A percentile compares a stretch with the other conserved stretches of the same genome.
Conservation (phyloP, 371 early-diverging fungal genomes). For the Mortierella sp. region DNA sequence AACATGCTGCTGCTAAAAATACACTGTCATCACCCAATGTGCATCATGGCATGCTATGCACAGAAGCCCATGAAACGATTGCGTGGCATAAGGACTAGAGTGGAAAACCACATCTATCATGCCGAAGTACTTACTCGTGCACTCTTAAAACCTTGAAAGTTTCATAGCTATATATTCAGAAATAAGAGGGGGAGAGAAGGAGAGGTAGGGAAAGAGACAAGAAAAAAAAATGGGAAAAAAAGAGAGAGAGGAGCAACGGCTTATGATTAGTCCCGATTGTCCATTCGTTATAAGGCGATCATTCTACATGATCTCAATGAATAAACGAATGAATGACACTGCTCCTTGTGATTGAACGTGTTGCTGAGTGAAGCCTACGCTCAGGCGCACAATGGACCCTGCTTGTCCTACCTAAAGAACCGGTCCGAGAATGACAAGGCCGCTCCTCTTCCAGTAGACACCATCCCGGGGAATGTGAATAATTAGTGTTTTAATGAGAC, state of each 20-base stretch:
- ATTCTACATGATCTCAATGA: neutral
- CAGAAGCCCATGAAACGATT: too few species aligned
- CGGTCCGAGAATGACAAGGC: slow-evolving; percentile 40
- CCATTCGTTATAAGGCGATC: neutral
- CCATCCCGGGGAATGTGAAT: slow-evolving; percentile 16
- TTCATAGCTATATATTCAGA: slow-evolving; percentile 29
- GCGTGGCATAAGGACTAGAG: neutral
- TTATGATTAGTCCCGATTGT: neutral
- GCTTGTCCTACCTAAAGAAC: slow-evolving; percentile 50
- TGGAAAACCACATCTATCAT: slow-evolving; percentile 3
- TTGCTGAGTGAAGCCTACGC: neutral
- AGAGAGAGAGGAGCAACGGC: too few species aligned
- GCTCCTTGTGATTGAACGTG: too few species aligned
- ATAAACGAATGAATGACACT: too few species aligned
- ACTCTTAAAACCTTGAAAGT: slow-evolving; percentile 53
- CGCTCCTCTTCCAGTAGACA: slow-evolving; percentile 21
- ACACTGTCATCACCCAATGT: too few species aligned
- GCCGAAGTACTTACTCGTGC: slow-evolving; percentile 39
- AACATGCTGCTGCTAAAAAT: neutral
- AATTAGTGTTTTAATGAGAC: neutral
- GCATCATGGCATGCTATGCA: too few species aligned
- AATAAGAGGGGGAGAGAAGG: neutral
- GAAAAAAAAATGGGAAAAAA: neutral
- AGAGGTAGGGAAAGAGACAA: neutral
- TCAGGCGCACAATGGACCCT: slow-evolving; percentile 2